phyloP scores from a whole-genome alignment of 2,329 filamentous ascomycete species.

The Diaporthe sp. region DNA sequence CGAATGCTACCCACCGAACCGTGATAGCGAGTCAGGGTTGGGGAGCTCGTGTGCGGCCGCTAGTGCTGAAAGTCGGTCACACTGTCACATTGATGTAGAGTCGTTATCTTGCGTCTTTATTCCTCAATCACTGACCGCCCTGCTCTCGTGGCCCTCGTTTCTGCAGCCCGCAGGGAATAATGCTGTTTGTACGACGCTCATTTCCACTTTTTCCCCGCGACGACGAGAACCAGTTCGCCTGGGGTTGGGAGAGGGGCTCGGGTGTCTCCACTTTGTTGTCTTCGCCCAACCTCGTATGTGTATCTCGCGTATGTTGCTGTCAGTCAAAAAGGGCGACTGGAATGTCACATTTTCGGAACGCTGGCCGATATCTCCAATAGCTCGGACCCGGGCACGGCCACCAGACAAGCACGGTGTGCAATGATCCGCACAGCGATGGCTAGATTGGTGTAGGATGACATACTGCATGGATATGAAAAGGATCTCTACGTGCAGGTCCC shows the following conservation, averaged over 20 bases:
- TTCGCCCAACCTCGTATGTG: neutral
- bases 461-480: constrained; percentile 11
- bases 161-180: constrained; percentile 23
- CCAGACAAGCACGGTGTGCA: neutral
- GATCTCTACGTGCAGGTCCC: constrained; percentile 9
- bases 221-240: neutral
- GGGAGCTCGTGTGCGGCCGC: constrained; percentile 4
- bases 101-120: constrained; percentile 18
- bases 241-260: neutral
- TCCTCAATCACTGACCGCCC: constrained; percentile 24
- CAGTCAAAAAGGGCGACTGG: neutral
- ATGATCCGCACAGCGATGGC: neutral
- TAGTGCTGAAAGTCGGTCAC: constrained; percentile 29
- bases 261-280: neutral
- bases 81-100: constrained; percentile 20
- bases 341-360: constrained; percentile 3
- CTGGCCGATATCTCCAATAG: neutral
- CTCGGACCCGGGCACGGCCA: neutral
- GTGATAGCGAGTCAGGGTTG: constrained; percentile 10
- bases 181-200: constrained; percentile 21
- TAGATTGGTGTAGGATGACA: neutral
- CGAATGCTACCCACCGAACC: constrained; percentile 14
- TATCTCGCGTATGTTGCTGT: neutral
- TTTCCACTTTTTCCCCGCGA: constrained; percentile 27
- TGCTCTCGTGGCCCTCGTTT: neutral